Base-by-base conservation (phyloP, 805 yeast species). In the Saccharomycodes ludwigii region DNA sequence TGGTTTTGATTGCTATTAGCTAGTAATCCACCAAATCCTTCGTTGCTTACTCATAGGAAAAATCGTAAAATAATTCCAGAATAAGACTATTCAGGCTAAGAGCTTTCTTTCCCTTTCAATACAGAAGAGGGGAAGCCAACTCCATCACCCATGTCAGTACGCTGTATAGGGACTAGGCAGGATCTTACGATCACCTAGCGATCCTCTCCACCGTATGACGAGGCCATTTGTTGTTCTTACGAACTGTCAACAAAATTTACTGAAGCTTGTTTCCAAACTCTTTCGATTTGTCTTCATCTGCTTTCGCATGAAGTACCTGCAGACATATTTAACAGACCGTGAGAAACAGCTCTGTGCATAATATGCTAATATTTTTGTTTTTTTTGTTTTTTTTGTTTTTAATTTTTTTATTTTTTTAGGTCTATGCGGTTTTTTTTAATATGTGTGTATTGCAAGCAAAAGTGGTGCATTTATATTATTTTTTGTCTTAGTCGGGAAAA, bases 1-100 rank as follows among this genome's bases (percentile, higher is more conserved):
- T 43, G 42, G 39, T 41, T 39, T 42, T 38, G 44, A 40, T 45
- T 45, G 47, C 50, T 37, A 45, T 42, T 38, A 40, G 50, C 50
- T 45, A 45, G 50, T 43, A 47, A 44, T 48, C 55, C 55, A 49
- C 52, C 46, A 48, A 49, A 49, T 47, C 54, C 55, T 46, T 40
- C 55, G 42, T 47, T 44, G 55, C 55, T 41, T 45, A 47, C 46
- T 48, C 43, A 44, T 41, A 47, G 49, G 27, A 14, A 24, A 24
- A 45, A 43, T 47, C 49, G 44, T 47, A 44, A 46, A 54, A 61
- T 61, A 45, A 49, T 48, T 40, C 50, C 44, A 42, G 35, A 46
- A 46, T 48, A 39, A 47, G 54, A 44, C 54, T 47, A 52, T 49
- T 49, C 54, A 47, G 52, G 54, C 40, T 44, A 36, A 34, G n/a